phyloP scores from a whole-genome alignment of 2,329 filamentous ascomycete species.

The Mycosphaerelloides madeirae region DNA sequence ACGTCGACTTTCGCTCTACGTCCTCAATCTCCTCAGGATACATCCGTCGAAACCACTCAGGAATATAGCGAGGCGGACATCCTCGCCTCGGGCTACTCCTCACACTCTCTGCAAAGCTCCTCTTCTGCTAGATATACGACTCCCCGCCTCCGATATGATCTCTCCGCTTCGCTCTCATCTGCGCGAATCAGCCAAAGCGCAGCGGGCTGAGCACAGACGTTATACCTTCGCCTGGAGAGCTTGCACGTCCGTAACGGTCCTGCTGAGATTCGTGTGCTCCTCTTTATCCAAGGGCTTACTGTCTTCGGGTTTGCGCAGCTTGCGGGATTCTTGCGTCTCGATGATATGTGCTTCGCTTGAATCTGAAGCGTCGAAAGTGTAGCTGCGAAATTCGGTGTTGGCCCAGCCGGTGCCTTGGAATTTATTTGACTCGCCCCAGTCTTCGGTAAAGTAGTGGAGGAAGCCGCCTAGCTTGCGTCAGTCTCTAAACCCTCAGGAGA shows the following conservation, averaged over 20 bases:
- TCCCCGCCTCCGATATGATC: conserved; percentile 1
- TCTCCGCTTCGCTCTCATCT: background rate
- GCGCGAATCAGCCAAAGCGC: background rate
- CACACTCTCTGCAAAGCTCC: background rate
- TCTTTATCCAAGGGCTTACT: conserved; percentile 8
- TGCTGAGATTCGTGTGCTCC: conserved; percentile 6
- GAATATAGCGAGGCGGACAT: background rate
- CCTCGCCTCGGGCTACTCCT: background rate
- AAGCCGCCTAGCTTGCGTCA: conserved; percentile 50
- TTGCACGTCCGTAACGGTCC: conserved; percentile 5
- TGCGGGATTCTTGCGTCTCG: conserved; percentile 3
- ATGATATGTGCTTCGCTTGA: conserved; percentile 3
- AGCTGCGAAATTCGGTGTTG: conserved; percentile 59
- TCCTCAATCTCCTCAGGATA: background rate
- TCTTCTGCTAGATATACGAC: too few species aligned
- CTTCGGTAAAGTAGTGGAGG: conserved; percentile 78
- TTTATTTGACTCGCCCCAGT: conserved; percentile 60
- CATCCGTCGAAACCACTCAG: too few species aligned
- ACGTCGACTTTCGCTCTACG: too few species aligned
- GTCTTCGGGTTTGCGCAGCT: conserved; percentile 1
- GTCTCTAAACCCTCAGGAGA: background rate
- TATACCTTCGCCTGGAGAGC: conserved; percentile 12
- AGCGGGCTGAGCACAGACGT: too few species aligned
- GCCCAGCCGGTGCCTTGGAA: conserved; percentile 62
- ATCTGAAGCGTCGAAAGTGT: conserved; percentile 1